These are phyloP conservation scores for Penicillium argentinense DNA, from an alignment of 495 filamentous ascomycete genomes.

Conservation along the genomic window DNA sequence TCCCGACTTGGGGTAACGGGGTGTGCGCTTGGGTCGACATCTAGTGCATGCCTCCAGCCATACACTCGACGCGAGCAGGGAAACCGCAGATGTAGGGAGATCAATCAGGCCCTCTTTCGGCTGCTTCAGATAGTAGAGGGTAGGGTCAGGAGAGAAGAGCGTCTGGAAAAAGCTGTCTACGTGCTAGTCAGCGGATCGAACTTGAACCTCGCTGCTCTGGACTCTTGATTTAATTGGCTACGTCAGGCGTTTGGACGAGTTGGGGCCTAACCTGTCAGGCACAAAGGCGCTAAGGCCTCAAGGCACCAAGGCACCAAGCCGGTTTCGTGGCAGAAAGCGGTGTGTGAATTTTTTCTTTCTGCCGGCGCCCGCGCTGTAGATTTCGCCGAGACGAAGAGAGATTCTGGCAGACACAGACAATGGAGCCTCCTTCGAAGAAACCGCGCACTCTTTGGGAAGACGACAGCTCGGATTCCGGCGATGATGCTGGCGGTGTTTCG, in stretches of 20 bases:
- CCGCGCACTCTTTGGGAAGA: slow-evolving; percentile 47
- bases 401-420: slow-evolving; percentile 14
- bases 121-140: background rate
- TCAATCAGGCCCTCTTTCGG: slow-evolving; percentile 2
- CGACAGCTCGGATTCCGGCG: slow-evolving; percentile 55
- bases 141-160: slow-evolving; percentile 9
- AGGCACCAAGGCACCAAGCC: slow-evolving; percentile 11
- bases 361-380: slow-evolving; percentile 13
- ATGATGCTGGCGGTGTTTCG: slow-evolving; percentile 49
- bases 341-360: slow-evolving; percentile 34
- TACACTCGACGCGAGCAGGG: slow-evolving; percentile 32
- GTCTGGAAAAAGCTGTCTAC: slow-evolving; percentile 16
- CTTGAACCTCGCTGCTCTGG: slow-evolving; percentile 1
- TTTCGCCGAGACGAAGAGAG: slow-evolving; percentile 9
- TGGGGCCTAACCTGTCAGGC: background rate
- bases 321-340: slow-evolving; percentile 9
- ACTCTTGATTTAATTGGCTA: slow-evolving; percentile 43
- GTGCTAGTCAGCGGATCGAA: slow-evolving; percentile 15
- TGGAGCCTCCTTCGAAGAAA: slow-evolving; percentile 50
- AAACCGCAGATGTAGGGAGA: slow-evolving; percentile 1
- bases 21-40: slow-evolving; percentile 48
- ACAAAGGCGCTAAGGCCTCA: slow-evolving; percentile 14
- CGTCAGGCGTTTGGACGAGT: slow-evolving; percentile 40
- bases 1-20: slow-evolving; percentile 49
- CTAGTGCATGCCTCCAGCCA: slow-evolving; percentile 44